Evolutionary conservation across 768 basidiomycete species (phyloP).

Genomic region (Boletus rex-veris): DNA sequence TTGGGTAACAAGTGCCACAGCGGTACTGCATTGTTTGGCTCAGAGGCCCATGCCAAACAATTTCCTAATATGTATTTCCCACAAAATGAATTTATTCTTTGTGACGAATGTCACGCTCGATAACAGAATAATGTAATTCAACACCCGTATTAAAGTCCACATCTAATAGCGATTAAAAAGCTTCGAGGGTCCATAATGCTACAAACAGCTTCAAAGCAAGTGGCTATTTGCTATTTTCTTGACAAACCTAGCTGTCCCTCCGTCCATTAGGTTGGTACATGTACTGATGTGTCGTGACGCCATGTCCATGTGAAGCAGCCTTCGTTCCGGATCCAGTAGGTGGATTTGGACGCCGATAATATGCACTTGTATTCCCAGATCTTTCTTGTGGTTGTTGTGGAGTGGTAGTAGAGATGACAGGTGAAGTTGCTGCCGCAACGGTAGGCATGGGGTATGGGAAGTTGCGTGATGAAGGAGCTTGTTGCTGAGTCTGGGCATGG

Average conservation of each 20-base stretch:
- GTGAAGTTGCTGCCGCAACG: constrained; percentile 58
- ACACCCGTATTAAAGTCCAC: not conserved
- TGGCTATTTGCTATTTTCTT: not conserved
- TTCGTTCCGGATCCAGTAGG: constrained; percentile 23
- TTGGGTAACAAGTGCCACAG: constrained; percentile 18
- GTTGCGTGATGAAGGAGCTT: constrained; percentile 20
- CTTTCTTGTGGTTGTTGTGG: constrained; percentile 37
- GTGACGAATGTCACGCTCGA: constrained; percentile 24
- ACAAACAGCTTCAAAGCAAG: constrained; percentile 6
- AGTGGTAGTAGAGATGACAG: constrained; percentile 44
- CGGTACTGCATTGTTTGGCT: constrained; percentile 21
- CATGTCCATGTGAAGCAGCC: constrained; percentile 19
- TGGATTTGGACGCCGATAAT: constrained; percentile 50
- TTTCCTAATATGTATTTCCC: not conserved
- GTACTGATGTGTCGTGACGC: constrained; percentile 38
- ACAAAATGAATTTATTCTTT: not conserved
- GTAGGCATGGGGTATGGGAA: constrained; percentile 75
- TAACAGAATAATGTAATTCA: constrained; percentile 16
- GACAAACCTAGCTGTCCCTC: constrained; percentile 21
- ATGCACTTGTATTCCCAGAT: constrained; percentile 37
- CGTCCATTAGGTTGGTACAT: constrained; percentile 47
- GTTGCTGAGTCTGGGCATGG: constrained; percentile 31
- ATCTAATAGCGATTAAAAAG: constrained; percentile 1
- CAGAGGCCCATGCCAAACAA: constrained; percentile 28
- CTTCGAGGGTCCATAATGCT: not conserved